Evolutionary conservation across 768 basidiomycete species (phyloP), one percentile per base, ranked within the genome.

Genomic region (Russula earlei): DNA sequence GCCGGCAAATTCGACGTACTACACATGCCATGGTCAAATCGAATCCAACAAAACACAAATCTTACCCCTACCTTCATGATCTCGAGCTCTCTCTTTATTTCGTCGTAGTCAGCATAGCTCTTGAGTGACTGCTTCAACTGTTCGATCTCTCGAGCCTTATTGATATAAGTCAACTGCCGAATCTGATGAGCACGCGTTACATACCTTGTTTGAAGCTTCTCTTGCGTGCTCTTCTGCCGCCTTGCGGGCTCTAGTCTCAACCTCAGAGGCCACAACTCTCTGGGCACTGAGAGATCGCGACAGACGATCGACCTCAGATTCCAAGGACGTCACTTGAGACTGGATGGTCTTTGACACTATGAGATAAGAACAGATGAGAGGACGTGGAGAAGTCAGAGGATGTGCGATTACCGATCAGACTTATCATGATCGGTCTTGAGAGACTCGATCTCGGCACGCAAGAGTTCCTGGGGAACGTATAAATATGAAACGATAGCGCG

Each of bases 1-100:
- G 9, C 91, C 91, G 7, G 89, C 85, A 66, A 98, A 98, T 67
- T 98, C 95, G 55, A 99, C 94, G 63, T 86, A 97, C 96, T 98
- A 63, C 31, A 33, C 40, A 55, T 12, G 33, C 9, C 48, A 31
- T 41, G 20, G 44, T 38, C n/a, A 11, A 36, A 31, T 27, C 19
- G 24, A 46, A 20, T 14, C 24, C 25, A 43, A 24, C 0, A 31
- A 31, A 31, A 31, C 29, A 27, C 15, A 22, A 3, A 41, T 42
- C 3, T 19, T 37, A 24, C 5, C 65, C 72, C 44, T 47, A 90
- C 96, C 82, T 99, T 97, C 91, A 98, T 90, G 61, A 99, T 98
- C 66, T 93, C 93, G 27, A 99, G 77, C 68, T 99, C 96, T 25
- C 96, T 85, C 73, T 98, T 98, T 66, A 98, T 83, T 72, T 98